These are phyloP conservation scores for Epichloe sibirici DNA, from an alignment of 2,329 filamentous ascomycete species.

Conservation along the genomic window DNA sequence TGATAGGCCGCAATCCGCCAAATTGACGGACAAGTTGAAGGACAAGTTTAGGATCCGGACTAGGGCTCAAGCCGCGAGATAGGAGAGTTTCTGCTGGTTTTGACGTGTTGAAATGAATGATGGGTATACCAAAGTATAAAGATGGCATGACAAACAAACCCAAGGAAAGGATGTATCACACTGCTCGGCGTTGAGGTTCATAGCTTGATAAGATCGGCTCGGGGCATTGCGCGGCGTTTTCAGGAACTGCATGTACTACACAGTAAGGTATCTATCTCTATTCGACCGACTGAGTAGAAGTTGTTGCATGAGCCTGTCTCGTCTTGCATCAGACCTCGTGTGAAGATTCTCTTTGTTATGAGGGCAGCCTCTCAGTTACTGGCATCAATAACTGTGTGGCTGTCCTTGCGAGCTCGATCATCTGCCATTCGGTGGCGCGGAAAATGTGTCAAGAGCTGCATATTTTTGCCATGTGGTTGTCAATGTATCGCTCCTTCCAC, in stretches of 20 bases:
- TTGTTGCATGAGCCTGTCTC: neutral
- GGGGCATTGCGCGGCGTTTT: neutral
- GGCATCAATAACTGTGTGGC: too few relatives aligned
- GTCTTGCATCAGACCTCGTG: neutral
- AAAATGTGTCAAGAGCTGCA: too few relatives aligned
- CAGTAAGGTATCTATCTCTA: neutral
- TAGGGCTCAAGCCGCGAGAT: slow-evolving; percentile 24
- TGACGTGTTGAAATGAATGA: neutral
- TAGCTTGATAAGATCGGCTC: neutral
- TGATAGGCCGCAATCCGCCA: slow-evolving; percentile 28
- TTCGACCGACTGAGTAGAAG: neutral
- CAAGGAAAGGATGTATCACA: neutral
- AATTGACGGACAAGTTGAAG: slow-evolving; percentile 35
- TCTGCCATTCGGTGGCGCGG: too few relatives aligned
- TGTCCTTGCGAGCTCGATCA: too few relatives aligned
- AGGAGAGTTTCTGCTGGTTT: neutral
- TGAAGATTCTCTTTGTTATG: neutral
- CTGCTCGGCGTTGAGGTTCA: neutral
- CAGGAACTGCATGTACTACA: neutral
- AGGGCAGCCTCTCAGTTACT: neutral
- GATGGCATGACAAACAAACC: neutral
- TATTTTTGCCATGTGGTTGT: too few relatives aligned
- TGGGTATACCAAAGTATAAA: neutral
- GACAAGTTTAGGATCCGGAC: slow-evolving; percentile 42
- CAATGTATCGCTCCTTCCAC: too few relatives aligned